phyloP scores from a whole-genome alignment of 768 basidiomycete genomes.

The Boletus tylopilopsis region DNA sequence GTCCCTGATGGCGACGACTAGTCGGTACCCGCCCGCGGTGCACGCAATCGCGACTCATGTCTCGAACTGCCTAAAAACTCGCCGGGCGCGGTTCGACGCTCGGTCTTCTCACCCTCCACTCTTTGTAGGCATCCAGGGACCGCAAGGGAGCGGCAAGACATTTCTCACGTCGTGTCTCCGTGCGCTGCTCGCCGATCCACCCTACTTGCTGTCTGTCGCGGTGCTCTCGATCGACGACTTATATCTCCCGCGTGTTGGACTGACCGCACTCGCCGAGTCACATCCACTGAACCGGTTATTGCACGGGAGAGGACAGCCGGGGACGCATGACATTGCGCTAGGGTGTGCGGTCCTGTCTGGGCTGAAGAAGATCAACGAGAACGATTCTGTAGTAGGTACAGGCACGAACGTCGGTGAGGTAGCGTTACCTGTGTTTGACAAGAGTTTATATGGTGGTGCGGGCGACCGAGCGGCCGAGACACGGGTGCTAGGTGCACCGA shows the following conservation, averaged over 20 bases:
- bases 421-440: constrained; percentile 80
- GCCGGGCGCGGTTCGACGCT: constrained; percentile 23
- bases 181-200: constrained; percentile 38
- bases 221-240: constrained; percentile 82
- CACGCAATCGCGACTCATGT: constrained; percentile 38
- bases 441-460: constrained; percentile 73
- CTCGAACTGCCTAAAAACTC: constrained; percentile 30
- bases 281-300: constrained; percentile 61
- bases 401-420: constrained; percentile 23
- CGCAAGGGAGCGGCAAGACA: constrained; percentile 93
- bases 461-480: constrained; percentile 67
- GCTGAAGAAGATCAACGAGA: constrained; percentile 43
- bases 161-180: constrained; percentile 63
- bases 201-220: constrained; percentile 51
- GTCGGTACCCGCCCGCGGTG: constrained; percentile 32
- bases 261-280: constrained; percentile 49
- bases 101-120: constrained; percentile 45
- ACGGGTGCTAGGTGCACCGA: constrained; percentile 42
- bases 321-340: constrained; percentile 82
- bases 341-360: constrained; percentile 49
- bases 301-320: constrained; percentile 85
- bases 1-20: constrained; percentile 13
- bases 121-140: constrained; percentile 87
- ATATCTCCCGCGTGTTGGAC: constrained; percentile 68
- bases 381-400: not conserved